Evolutionary conservation across 2,329 filamentous ascomycete species (phyloP), one percentile per base, ranked within the genome.

Genomic region (Aspergillus pseudotamarii): DNA sequence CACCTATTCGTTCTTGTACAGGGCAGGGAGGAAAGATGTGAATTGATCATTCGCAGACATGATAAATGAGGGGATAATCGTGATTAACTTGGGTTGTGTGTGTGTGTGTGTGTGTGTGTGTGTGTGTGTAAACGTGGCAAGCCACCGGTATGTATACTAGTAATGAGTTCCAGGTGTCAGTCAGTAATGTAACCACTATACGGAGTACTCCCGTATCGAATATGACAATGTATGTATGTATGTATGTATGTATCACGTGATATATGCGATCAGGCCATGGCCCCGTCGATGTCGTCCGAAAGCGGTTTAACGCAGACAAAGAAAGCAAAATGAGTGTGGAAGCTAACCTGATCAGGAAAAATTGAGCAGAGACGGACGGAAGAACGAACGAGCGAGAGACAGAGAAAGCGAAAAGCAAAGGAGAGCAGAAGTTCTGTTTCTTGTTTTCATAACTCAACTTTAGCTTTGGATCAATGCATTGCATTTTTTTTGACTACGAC

Each of bases 231-330:
- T 26, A 26, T 26, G 26, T 26, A 26, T 26, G 32, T 9, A 32
- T 10, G 9, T 10, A 26, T 32, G 11, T 34, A 34, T 34, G 32
- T 2, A 16, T 36, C 51, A 55, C 34, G 51, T 55, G 51, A 55
- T n/a, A 12, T 0, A 28, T 19, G 1, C 8, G 19, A 32, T 51
- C 48, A 51, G 48, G 10, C 48, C 28, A 34, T 19, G 6, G 43
- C n/a, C 9, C 8, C 6, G 26, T 51, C 26, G 9, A 21, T 4
- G 14, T 32, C n/a, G 19, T 21, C 34, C 51, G n/a, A 55, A 55
- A 36, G 11, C n/a, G 32, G 51, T 55, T 55, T 55, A 55, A 55
- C 51, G 34, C 51, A 26, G 51, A 16, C n/a, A 23, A 55, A 26
- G 32, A 26, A n/a, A 28, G 32, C n/a, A 26, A 36, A 54, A 30